Conservation (phyloP, 1,284 basidiomycete species). For the Ustilago crameri region DNA sequence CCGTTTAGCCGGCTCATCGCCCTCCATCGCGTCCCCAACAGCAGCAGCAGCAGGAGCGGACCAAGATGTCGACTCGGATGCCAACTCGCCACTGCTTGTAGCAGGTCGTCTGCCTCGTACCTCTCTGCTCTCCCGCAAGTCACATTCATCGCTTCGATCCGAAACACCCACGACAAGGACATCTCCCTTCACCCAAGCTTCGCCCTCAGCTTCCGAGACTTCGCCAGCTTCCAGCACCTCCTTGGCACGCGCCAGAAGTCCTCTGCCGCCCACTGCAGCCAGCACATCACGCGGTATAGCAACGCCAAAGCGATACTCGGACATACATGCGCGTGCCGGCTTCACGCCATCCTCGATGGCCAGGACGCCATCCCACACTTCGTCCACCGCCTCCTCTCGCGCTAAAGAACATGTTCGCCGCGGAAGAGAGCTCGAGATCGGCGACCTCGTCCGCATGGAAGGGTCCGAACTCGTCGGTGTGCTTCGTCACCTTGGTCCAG, state of each 20-base stretch:
- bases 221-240: conserved; percentile 25
- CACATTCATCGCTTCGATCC: conserved; percentile 30
- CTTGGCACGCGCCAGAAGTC: conserved; percentile 21
- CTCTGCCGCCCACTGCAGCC: conserved; percentile 9
- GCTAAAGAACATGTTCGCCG: conserved; percentile 28
- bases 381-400: conserved; percentile 41
- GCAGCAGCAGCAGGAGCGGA: conserved; percentile 1
- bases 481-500: conserved; percentile 62
- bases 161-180: conserved; percentile 33
- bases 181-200: conserved; percentile 13
- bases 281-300: conserved; percentile 18
- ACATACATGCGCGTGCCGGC: conserved; percentile 26
- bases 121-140: conserved; percentile 36
- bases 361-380: conserved; percentile 36
- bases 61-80: conserved; percentile 20
- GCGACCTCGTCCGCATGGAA: conserved; percentile 58
- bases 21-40: conserved; percentile 14
- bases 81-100: conserved; percentile 37
- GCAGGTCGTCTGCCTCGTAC: conserved; percentile 37
- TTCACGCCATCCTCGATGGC: conserved; percentile 14
- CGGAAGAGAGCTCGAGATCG: conserved; percentile 56
- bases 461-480: conserved; percentile 58
- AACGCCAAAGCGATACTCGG: conserved; percentile 43
- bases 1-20: conserved; percentile 21
- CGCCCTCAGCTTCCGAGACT: conserved; percentile 29